These are phyloP conservation scores for Knufia fluminis DNA, from an alignment of 2,329 filamentous ascomycete species.

Conservation along the genomic window DNA sequence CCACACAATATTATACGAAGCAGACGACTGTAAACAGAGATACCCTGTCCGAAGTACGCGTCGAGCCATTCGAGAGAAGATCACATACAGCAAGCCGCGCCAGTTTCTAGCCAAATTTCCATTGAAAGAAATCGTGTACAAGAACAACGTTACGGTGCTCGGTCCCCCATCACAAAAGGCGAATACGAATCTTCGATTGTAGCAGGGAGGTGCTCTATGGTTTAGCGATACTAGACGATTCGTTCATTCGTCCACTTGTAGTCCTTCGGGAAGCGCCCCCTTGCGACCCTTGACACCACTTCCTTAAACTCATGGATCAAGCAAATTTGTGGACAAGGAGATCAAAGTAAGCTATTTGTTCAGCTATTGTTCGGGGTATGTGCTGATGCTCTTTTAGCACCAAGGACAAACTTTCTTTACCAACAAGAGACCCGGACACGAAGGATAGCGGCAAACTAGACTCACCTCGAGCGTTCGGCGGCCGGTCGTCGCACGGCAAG, in stretches of 20 bases:
- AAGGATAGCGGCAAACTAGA: constrained; percentile 48
- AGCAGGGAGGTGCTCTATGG: too few relatives aligned
- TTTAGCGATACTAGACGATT: too few relatives aligned
- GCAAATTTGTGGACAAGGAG: constrained; percentile 43
- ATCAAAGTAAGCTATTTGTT: constrained; percentile 35
- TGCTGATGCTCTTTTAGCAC: constrained; percentile 37
- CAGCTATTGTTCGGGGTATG: neutral
- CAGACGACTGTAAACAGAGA: neutral
- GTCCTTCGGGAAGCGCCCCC: neutral
- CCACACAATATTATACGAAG: neutral
- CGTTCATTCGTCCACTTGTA: too few relatives aligned
- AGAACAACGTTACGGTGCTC: neutral
- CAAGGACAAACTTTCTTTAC: constrained; percentile 82
- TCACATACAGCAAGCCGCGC: too few relatives aligned
- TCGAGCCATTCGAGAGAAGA: too few relatives aligned
- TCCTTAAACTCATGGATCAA: constrained; percentile 36
- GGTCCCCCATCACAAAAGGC: neutral
- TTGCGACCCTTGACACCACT: constrained; percentile 13
- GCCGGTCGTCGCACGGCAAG: constrained; percentile 61
- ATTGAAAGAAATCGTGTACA: too few relatives aligned
- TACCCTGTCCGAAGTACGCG: neutral
- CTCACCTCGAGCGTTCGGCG: constrained; percentile 55
- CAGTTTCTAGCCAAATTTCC: too few relatives aligned
- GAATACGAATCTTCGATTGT: too few relatives aligned
- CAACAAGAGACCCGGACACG: constrained; percentile 54